Conservation (phyloP, 2,329 filamentous ascomycete species). For the Domatiomyces catenatus region DNA sequence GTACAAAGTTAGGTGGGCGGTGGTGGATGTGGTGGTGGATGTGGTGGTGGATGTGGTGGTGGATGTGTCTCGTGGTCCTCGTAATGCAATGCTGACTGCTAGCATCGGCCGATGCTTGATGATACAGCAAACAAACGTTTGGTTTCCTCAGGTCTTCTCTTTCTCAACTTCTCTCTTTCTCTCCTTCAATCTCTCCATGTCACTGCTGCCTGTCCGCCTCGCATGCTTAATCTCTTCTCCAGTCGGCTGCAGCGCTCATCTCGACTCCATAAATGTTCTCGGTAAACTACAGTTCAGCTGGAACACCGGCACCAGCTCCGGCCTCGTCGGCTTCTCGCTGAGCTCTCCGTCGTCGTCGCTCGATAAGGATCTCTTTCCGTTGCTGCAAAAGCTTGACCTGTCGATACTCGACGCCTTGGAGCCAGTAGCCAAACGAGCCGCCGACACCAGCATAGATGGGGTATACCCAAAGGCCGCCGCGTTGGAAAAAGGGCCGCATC, state of each 20-base stretch:
- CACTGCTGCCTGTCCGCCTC: too few relatives aligned
- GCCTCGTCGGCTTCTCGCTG: conserved; percentile 40
- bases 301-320: not conserved
- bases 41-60: conserved; percentile 5
- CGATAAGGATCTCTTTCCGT: conserved; percentile 64
- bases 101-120: not conserved
- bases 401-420: conserved; percentile 73
- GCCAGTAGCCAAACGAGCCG: conserved; percentile 91
- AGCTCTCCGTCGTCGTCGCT: conserved; percentile 73
- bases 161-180: not conserved
- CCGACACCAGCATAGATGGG: conserved; percentile 74
- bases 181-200: not conserved
- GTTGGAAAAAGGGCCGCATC: conserved; percentile 88
- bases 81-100: not conserved
- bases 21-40: conserved; percentile 7
- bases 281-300: not conserved
- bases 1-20: conserved; percentile 6
- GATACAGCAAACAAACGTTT: not conserved
- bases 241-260: not conserved
- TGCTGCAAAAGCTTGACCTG: conserved; percentile 64
- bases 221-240: too few relatives aligned
- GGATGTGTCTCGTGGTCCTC: not conserved
- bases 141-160: not conserved
- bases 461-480: conserved; percentile 74
- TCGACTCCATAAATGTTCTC: not conserved